Conservation (phyloP, 2,329 filamentous ascomycete genomes). For the Leptosphaerulina australis region DNA sequence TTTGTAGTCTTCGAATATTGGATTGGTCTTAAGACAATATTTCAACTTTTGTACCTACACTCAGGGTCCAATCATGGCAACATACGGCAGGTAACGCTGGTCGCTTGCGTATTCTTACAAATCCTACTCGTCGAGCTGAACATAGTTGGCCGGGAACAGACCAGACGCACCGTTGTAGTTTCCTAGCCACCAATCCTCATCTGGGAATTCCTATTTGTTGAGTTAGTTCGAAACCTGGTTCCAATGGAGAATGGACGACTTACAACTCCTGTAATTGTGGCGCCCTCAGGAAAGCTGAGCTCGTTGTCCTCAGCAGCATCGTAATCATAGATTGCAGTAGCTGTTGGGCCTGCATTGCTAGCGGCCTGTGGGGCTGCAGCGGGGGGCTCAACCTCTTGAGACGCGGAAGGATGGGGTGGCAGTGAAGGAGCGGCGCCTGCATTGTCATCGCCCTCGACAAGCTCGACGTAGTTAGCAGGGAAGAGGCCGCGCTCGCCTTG, state of each 20-base stretch:
- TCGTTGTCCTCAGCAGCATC: slow-evolving; percentile 95
- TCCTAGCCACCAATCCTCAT: slow-evolving; percentile 99
- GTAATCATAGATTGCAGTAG: slow-evolving; percentile 91
- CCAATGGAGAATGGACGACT: slow-evolving; percentile 49
- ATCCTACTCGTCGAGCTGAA: slow-evolving; percentile 53
- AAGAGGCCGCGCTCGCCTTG: slow-evolving; percentile 87
- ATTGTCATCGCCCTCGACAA: slow-evolving; percentile 68
- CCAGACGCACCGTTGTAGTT: slow-evolving; percentile 79
- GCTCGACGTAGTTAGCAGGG: slow-evolving; percentile 95
- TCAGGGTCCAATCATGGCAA: not conserved
- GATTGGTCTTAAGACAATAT: not conserved
- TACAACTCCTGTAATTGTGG: slow-evolving; percentile 78
- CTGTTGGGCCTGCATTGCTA: slow-evolving; percentile 65
- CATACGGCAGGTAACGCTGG: not conserved
- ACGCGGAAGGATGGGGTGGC: slow-evolving; percentile 51
- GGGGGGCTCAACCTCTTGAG: slow-evolving; percentile 43
- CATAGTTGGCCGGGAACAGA: slow-evolving; percentile 71
- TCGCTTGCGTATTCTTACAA: not conserved
- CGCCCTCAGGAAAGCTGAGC: slow-evolving; percentile 85
- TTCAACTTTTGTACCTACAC: slow-evolving; percentile 8
- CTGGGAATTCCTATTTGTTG: slow-evolving; percentile 78
- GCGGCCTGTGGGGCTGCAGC: slow-evolving; percentile 42
- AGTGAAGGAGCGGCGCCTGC: slow-evolving; percentile 44
- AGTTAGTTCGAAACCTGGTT: slow-evolving; percentile 29
- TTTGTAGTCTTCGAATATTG: no score